Conservation (phyloP, 495 filamentous ascomycete genomes). For the Lentithecium fluviatile region DNA sequence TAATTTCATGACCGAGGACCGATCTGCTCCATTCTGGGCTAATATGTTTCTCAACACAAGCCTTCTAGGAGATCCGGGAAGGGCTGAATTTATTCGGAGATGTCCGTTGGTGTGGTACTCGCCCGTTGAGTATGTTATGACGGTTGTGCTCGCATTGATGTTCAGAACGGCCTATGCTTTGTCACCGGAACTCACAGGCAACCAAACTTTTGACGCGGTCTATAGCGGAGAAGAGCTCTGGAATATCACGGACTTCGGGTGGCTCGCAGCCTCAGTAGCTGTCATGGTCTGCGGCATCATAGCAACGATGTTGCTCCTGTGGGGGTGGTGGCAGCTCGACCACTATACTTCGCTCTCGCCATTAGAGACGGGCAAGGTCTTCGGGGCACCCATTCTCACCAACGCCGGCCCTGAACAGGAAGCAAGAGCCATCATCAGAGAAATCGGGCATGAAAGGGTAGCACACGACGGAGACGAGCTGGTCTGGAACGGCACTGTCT, state of each 20-base stretch:
- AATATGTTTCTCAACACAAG: too few species aligned
- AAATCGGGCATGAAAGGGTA: conserved; percentile 26
- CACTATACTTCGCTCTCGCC: conserved; percentile 22
- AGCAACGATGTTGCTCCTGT: conserved; percentile 15
- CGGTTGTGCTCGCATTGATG: conserved; percentile 21
- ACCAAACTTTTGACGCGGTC: conserved; percentile 11
- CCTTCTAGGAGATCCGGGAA: too few species aligned
- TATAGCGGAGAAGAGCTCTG: conserved; percentile 14
- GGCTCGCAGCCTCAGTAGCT: conserved; percentile 12
- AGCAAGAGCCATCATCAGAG: conserved; percentile 17
- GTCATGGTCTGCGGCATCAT: conserved; percentile 22
- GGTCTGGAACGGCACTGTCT: conserved; percentile 26
- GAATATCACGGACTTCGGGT: conserved; percentile 19
- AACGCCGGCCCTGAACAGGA: conserved; percentile 22
- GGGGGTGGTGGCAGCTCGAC: conserved; percentile 31
- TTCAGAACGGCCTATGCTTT: too few species aligned
- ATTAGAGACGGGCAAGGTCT: conserved; percentile 30
- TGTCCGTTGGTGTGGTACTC: too few species aligned
- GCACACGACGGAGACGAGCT: conserved; percentile 28
- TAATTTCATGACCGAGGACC: too few species aligned
- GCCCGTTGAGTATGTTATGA: too few species aligned
- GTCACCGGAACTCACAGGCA: too few species aligned
- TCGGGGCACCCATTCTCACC: conserved; percentile 25
- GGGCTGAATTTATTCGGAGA: too few species aligned
- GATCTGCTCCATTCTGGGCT: too few species aligned